phyloP scores from a whole-genome alignment of 257 asterid genomes.

The Apocynum venetum region DNA sequence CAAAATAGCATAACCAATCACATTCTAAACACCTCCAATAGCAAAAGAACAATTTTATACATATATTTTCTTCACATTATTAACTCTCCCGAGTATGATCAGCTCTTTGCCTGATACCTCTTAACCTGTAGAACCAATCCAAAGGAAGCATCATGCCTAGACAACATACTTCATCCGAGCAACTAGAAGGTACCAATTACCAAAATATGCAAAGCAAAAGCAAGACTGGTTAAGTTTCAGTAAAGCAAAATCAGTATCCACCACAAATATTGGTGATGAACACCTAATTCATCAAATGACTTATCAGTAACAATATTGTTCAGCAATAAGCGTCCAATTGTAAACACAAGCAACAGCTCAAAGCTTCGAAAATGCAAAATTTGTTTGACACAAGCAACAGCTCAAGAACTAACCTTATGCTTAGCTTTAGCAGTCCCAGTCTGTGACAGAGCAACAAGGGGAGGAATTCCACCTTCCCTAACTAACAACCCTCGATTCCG shows the following conservation, averaged over 20 bases:
- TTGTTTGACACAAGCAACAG: not conserved
- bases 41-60: not conserved
- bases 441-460: conserved; percentile 90
- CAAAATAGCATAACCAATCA: conserved; percentile 5
- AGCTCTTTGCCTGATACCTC: not conserved
- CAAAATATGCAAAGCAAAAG: not conserved
- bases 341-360: not conserved
- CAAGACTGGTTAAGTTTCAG: not conserved
- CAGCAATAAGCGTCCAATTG: not conserved
- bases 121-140: not conserved
- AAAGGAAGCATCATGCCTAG: not conserved
- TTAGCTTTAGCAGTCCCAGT: conserved; percentile 84
- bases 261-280: not conserved
- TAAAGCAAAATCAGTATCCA: not conserved
- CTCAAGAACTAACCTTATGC: conserved; percentile 60
- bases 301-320: not conserved
- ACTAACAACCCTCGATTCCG: conserved; percentile 78
- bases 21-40: not conserved
- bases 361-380: not conserved
- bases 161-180: not conserved
- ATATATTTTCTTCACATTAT: not conserved
- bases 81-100: not conserved
- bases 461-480: conserved; percentile 96
- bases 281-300: not conserved
- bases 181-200: not conserved